Conservation (phyloP, 352 stramenopile genomes). For the Phytopythium mirpurense region DNA sequence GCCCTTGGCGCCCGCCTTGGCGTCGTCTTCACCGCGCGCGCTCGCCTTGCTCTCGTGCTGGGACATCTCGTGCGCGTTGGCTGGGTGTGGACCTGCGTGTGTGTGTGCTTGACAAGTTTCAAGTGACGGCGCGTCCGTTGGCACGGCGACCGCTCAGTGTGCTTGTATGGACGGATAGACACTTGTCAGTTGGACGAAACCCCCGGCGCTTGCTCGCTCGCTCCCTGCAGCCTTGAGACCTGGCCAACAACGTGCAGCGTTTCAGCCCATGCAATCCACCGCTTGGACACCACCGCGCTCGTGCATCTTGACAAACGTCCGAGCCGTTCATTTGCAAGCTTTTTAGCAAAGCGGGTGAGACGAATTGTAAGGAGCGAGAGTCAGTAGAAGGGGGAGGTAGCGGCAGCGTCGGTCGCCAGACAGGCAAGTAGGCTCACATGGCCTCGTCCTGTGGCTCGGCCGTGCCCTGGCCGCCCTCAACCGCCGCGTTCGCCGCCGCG, state of each 20-base stretch:
- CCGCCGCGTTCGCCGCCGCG: conserved; percentile 12
- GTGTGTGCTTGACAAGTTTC: no score
- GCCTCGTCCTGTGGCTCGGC: conserved; percentile 49
- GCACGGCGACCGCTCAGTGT: neutral
- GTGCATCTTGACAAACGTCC: neutral
- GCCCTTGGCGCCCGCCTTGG: conserved; percentile 18
- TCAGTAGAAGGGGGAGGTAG: no score
- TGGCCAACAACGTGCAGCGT: no score
- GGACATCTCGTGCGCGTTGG: conserved; percentile 13
- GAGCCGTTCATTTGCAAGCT: conserved; percentile 1
- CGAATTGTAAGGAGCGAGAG: conserved; percentile 4
- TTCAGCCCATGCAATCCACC: no score
- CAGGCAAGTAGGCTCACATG: conserved; percentile 21
- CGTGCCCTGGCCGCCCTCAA: conserved; percentile 24
- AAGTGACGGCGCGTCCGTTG: no score
- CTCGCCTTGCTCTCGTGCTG: conserved; percentile 31
- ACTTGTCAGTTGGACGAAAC: no score
- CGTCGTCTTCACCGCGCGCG: conserved; percentile 13
- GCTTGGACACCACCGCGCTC: no score
- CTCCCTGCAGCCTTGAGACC: no score
- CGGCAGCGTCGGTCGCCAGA: neutral
- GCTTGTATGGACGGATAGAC: no score
- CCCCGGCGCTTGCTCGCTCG: neutral
- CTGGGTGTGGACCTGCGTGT: no score
- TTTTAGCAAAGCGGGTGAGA: neutral